A percentile compares a stretch with the other conserved stretches of the same genome.
Evolutionary conservation across 2,329 filamentous ascomycete species (phyloP).

Genomic region (Fusarium goolgardi): DNA sequence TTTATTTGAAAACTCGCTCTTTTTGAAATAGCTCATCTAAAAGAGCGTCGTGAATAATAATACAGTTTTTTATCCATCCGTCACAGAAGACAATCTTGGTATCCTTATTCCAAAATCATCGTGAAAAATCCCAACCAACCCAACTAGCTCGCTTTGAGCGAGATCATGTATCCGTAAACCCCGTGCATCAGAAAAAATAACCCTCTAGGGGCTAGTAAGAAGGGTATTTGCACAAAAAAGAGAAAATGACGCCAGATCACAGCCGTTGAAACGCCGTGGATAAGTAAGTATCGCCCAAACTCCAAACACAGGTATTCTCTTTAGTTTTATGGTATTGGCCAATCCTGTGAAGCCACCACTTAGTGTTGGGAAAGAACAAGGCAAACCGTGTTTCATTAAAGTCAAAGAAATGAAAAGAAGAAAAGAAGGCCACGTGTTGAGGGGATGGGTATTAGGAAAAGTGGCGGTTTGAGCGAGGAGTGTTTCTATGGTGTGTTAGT

Average conservation of each 20-base stretch:
- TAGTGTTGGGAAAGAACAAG: constrained; percentile 14
- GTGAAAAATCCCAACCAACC: constrained; percentile 20
- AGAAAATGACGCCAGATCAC: constrained; percentile 15
- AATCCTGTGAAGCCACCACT: constrained; percentile 27
- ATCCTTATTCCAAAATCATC: constrained; percentile 30
- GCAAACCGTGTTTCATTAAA: constrained; percentile 45
- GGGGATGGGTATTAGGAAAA: constrained; percentile 44
- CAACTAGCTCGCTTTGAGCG: constrained; percentile 23
- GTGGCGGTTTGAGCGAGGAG: constrained; percentile 62
- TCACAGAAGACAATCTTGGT: constrained; percentile 44
- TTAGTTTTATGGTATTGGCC: constrained; percentile 34
- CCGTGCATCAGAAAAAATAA: constrained; percentile 27
- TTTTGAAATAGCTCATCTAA: constrained; percentile 30
- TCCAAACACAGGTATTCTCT: constrained; percentile 36
- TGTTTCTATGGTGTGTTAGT: constrained; percentile 47
- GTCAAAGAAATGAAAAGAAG: not conserved
- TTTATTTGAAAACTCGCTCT: constrained; percentile 21
- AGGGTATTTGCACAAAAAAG: constrained; percentile 53
- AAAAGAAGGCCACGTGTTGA: not conserved
- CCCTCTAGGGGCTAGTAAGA: constrained; percentile 35
- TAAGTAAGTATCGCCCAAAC: constrained; percentile 27
- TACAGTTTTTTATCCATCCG: constrained; percentile 44
- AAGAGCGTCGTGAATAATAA: constrained; percentile 48
- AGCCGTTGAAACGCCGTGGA: constrained; percentile 26
- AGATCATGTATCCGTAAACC: constrained; percentile 18